Evolutionary conservation across 2,329 filamentous ascomycete species (phyloP), one percentile per base, ranked within the genome.

Genomic region (Sporothrix brunneoviolacea): DNA sequence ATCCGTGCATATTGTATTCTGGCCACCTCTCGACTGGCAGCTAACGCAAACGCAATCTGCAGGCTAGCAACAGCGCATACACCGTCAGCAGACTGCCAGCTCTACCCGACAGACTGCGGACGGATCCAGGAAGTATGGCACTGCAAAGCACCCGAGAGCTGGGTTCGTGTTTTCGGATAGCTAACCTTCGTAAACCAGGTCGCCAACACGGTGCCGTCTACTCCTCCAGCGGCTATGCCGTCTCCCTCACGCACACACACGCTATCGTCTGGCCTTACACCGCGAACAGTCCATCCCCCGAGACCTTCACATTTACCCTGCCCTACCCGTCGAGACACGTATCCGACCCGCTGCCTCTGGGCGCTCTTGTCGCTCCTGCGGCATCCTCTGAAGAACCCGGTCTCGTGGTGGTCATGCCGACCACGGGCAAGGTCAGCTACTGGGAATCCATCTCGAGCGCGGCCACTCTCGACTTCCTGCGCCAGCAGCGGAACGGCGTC

Each of bases 391-490:
- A 82, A 43, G 87, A 95, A 59, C 86, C 91, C 30, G 93, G 93
- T 3, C 76, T 98, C 33, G 81, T 98, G 24, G 79, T 96, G 33
- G 77, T 97, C 33, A 88, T 91, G 70, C 87, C 91, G 12, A 80
- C 80, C 16, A 90, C 77, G 43, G 93, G 93, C 47, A 91, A 84
- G 65, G 82, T 97, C 47, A 84, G 88, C 39, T 97, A 93, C 66
- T 97, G 93, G 90, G 93, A 97, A 65, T 94, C 89, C 35, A 87
- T 97, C 56, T 90, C 91, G 50, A 90, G 83, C 65, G 90, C 89
- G 9, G 87, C 90, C 35, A 89, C 88, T 1, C 76, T 94, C 50
- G 88, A 87, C 55, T 80, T 94, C 36, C 87, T 91, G 61, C 84
- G 86, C 57, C 86, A 94, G 63, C 86, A 88, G 61, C 83, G 86